These are phyloP conservation scores for Starmerella geochares DNA, from an alignment of 805 yeast species.

Conservation along the genomic window DNA sequence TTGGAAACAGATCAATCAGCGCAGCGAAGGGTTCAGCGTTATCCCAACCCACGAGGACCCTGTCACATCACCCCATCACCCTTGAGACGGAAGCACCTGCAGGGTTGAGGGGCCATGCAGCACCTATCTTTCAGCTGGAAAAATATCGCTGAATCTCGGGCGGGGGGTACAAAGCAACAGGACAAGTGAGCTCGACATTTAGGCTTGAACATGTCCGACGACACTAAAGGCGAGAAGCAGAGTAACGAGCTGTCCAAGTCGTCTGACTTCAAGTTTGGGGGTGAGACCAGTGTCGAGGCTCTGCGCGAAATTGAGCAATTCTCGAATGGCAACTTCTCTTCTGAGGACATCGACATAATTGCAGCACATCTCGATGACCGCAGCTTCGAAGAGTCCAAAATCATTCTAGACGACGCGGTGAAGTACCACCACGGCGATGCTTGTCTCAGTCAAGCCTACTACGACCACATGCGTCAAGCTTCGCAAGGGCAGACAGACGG, in stretches of 20 bases:
- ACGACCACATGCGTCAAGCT: conserved; percentile 31
- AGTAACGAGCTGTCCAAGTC: neutral
- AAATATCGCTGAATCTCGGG: no score
- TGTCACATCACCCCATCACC: neutral
- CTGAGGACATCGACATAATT: conserved; percentile 13
- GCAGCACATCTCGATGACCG: conserved; percentile 24
- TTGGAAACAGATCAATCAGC: no score
- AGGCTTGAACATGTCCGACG: neutral
- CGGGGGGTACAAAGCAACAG: neutral
- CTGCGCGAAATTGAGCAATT: neutral
- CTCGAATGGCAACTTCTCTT: conserved; percentile 1
- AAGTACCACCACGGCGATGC: conserved; percentile 40
- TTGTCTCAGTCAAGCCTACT: conserved; percentile 37
- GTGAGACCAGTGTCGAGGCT: neutral
- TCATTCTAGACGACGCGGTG: conserved; percentile 35
- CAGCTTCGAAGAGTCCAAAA: conserved; percentile 33
- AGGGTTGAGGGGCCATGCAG: neutral
- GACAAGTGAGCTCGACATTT: neutral
- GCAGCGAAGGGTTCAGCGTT: no score
- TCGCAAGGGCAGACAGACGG: conserved; percentile 8
- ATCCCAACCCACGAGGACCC: no score
- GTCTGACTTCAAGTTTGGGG: neutral
- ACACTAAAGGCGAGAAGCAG: neutral
- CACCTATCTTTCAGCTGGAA: neutral
- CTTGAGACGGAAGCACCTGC: neutral